phyloP scores from a whole-genome alignment of 768 basidiomycete species.

The Russula vinacea region DNA sequence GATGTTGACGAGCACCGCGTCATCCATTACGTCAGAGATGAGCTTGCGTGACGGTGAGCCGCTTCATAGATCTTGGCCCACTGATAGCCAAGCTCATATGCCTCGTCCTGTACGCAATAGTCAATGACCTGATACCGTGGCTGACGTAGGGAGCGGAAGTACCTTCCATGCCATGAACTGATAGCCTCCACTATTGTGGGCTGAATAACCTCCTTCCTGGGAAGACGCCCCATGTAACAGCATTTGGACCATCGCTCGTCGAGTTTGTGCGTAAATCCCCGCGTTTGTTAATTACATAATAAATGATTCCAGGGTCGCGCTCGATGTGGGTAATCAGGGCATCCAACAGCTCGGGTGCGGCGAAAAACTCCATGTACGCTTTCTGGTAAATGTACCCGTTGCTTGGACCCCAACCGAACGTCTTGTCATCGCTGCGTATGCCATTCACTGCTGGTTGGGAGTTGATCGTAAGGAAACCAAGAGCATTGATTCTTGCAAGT shows the following conservation, averaged over 20 bases:
- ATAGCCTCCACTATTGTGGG: conserved; percentile 96
- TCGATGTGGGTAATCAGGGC: conserved; percentile 79
- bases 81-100: conserved; percentile 85
- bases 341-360: conserved; percentile 67
- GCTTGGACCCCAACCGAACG: conserved; percentile 90
- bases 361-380: conserved; percentile 97
- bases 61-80: conserved; percentile 88
- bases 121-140: background rate
- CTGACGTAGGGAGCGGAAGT: conserved; percentile 26
- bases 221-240: conserved; percentile 99
- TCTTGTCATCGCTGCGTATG: conserved; percentile 74
- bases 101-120: conserved; percentile 68
- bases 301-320: conserved; percentile 83
- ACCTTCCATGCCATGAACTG: conserved; percentile 98
- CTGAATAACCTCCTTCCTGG: conserved; percentile 93
- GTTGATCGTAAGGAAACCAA: conserved; percentile 96
- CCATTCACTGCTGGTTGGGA: conserved; percentile 96
- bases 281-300: conserved; percentile 95
- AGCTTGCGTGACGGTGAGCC: conserved; percentile 71
- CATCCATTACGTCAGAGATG: conserved; percentile 76
- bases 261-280: conserved; percentile 95
- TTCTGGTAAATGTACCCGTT: conserved; percentile 97
- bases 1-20: conserved; percentile 85
- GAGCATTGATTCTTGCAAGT: conserved; percentile 79
- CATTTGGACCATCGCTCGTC: conserved; percentile 92